Evolutionary conservation across 1,139 yeast species (phyloP).

Genomic region (Kluyveromyces sp.): DNA sequence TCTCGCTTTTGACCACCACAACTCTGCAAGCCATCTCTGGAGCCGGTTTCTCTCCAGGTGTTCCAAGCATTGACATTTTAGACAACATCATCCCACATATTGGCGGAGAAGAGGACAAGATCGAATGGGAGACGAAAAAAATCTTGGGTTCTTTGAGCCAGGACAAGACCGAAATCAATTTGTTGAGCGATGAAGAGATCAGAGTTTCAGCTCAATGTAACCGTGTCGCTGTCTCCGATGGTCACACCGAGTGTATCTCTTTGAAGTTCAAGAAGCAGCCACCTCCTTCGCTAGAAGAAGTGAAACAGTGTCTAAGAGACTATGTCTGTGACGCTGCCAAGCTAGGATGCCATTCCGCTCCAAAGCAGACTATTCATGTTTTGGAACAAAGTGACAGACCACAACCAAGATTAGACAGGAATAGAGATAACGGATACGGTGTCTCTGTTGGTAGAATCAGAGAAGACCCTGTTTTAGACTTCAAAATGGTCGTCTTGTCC

Average conservation of each 20-base stretch:
- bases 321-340: constrained; percentile 80
- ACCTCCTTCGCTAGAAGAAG: constrained; percentile 75
- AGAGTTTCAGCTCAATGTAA: constrained; percentile 94
- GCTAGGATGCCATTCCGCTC: constrained; percentile 85
- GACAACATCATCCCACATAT: constrained; percentile 94
- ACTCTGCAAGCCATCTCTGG: constrained; percentile 97
- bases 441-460: constrained; percentile 94
- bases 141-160: constrained; percentile 60
- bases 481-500: constrained; percentile 91
- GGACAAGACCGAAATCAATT: constrained; percentile 51
- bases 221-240: constrained; percentile 95
- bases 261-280: constrained; percentile 75
- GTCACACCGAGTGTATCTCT: constrained; percentile 94
- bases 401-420: constrained; percentile 96
- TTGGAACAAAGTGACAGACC: constrained; percentile 91
- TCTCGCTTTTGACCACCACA: constrained; percentile 78
- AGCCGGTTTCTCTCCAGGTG: constrained; percentile 98
- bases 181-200: constrained; percentile 62
- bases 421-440: constrained; percentile 89
- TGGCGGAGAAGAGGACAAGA: constrained; percentile 96
- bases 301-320: constrained; percentile 60
- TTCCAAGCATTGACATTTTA: constrained; percentile 85
- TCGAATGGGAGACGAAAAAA: constrained; percentile 97
- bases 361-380: constrained; percentile 84
- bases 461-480: constrained; percentile 86